phyloP scores from a whole-genome alignment of 1,284 basidiomycete genomes.

The Wallemia mellicola region DNA sequence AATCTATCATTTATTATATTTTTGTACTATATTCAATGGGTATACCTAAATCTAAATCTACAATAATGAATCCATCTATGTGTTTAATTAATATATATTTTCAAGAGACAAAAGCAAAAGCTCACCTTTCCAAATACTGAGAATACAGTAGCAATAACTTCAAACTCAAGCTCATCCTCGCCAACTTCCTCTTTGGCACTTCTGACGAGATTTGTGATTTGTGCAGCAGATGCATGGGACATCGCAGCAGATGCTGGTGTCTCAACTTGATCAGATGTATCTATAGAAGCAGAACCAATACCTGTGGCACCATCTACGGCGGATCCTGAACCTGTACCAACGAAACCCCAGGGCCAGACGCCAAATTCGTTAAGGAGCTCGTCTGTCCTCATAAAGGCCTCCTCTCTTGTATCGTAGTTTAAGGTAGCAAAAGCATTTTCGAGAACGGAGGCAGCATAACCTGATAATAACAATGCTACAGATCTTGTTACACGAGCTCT shows the following conservation, averaged over 20 bases:
- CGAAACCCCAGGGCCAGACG: constrained; percentile 50
- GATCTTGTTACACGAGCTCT: constrained; percentile 50
- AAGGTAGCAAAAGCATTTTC: constrained; percentile 68
- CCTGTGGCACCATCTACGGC: constrained; percentile 14
- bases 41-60: background rate
- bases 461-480: constrained; percentile 28
- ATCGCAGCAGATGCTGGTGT: constrained; percentile 21
- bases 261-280: constrained; percentile 5
- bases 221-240: constrained; percentile 23
- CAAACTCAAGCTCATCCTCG: constrained; percentile 48
- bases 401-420: constrained; percentile 66
- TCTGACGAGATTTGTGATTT: constrained; percentile 40
- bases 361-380: constrained; percentile 69
- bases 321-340: constrained; percentile 11
- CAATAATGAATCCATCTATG: background rate
- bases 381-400: constrained; percentile 64
- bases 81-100: background rate
- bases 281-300: constrained; percentile 7
- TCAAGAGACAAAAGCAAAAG: background rate
- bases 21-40: background rate
- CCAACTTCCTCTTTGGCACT: constrained; percentile 44
- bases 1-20: background rate
- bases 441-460: constrained; percentile 76
- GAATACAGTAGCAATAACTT: constrained; percentile 62
- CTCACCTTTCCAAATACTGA: constrained; percentile 30